Conservation (phyloP, 257 asterid species). For the Schizonepeta tenuifolia region DNA sequence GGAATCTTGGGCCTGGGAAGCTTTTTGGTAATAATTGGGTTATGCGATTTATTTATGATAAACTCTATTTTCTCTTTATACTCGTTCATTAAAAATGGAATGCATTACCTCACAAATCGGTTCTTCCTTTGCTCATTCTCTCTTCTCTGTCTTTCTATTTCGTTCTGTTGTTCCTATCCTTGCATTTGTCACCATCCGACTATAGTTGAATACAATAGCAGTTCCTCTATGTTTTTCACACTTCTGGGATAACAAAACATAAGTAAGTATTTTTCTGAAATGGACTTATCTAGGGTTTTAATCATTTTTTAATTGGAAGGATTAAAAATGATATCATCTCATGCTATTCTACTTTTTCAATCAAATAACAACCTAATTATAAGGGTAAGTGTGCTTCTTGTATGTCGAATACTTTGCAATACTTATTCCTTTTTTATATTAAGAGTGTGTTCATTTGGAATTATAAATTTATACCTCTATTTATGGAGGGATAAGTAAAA, state of each 20-base stretch:
- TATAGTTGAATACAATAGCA: not conserved
- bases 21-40: slow-evolving; percentile 17
- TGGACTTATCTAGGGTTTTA: not conserved
- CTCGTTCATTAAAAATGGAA: not conserved
- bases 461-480: no score
- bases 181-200: not conserved
- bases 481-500: no score
- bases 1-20: not conserved
- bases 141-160: not conserved
- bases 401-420: slow-evolving; percentile 1
- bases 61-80: not conserved
- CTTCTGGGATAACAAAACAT: not conserved
- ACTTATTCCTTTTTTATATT: not conserved
- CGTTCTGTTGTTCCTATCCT: no score
- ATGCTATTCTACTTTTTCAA: not conserved
- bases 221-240: not conserved
- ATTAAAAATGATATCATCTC: not conserved
- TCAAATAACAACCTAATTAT: not conserved
- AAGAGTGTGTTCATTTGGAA: not conserved
- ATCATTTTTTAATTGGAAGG: slow-evolving; percentile 10
- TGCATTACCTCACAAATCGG: not conserved
- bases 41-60: not conserved
- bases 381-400: not conserved
- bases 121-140: not conserved
- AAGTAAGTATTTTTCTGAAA: not conserved